These are phyloP conservation scores for Volvox africanus DNA, from an alignment of 139 green algal species.

Conservation along the genomic window DNA sequence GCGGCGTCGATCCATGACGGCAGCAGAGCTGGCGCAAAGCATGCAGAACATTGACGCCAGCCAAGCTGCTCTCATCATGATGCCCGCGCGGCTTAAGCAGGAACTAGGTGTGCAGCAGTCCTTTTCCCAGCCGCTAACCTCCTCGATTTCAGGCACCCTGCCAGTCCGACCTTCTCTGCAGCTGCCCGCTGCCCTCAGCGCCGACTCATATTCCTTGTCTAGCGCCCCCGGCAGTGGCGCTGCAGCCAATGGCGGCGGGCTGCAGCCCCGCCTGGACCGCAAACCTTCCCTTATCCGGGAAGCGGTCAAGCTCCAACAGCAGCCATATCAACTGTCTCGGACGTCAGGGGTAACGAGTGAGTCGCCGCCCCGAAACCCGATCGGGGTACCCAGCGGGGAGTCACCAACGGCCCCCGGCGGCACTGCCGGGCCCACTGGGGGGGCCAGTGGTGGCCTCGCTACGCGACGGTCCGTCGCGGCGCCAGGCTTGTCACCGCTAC, in stretches of 20 bases:
- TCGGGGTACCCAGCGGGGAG: neutral
- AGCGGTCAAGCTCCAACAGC: conserved; percentile 6
- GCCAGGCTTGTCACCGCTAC: neutral
- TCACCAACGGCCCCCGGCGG: no score
- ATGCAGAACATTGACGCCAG: conserved; percentile 7
- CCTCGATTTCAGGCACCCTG: neutral
- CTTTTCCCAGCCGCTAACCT: neutral
- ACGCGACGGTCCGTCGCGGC: neutral
- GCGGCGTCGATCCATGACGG: conserved; percentile 10
- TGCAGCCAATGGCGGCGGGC: neutral
- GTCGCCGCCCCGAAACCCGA: neutral
- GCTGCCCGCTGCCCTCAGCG: neutral
- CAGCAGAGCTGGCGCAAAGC: neutral
- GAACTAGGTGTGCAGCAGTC: conserved; percentile 3
- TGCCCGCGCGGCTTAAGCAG: neutral
- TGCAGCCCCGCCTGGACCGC: neutral
- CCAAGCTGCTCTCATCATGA: conserved; percentile 37
- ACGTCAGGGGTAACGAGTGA: neutral
- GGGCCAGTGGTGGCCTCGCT: neutral
- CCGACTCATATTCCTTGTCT: neutral
- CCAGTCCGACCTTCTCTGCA: neutral
- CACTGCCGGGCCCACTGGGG: neutral
- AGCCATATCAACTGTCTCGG: neutral
- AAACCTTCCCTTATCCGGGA: conserved; percentile 31
- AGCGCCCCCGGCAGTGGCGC: neutral